Evolutionary conservation across 1,284 basidiomycete genomes (phyloP).

Genomic region (Ustilago loliicola): DNA sequence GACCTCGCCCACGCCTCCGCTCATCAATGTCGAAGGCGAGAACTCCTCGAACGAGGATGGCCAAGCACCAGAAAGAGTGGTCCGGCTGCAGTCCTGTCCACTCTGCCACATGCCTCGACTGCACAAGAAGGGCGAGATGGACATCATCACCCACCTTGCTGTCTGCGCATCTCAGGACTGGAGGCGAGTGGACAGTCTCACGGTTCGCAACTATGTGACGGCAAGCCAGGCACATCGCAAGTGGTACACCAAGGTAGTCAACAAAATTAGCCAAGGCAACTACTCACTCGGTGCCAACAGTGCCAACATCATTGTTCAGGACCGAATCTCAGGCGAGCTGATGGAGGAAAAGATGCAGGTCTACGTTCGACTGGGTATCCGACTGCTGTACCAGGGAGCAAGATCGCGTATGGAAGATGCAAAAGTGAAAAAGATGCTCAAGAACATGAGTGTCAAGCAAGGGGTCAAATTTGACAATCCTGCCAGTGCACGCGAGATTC

Average conservation of each 20-base stretch:
- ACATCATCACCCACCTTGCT: slow-evolving; percentile 88
- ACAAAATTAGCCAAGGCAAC: slow-evolving; percentile 80
- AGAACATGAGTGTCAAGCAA: slow-evolving; percentile 92
- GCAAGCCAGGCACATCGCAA: slow-evolving; percentile 95
- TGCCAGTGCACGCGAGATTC: slow-evolving; percentile 85
- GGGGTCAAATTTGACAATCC: slow-evolving; percentile 92
- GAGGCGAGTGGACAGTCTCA: slow-evolving; percentile 79
- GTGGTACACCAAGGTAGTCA: slow-evolving; percentile 91
- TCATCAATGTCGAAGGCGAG: slow-evolving; percentile 33
- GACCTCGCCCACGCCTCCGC: slow-evolving; percentile 28
- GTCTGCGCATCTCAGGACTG: slow-evolving; percentile 92
- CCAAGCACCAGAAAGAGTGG: slow-evolving; percentile 79
- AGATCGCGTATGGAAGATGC: slow-evolving; percentile 90
- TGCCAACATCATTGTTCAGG: slow-evolving; percentile 82
- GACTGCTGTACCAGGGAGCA: slow-evolving; percentile 91
- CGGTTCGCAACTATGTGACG: slow-evolving; percentile 93
- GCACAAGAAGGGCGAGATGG: slow-evolving; percentile 87
- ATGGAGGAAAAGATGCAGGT: slow-evolving; percentile 98
- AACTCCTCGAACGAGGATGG: slow-evolving; percentile 17
- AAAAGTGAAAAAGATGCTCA: slow-evolving; percentile 83
- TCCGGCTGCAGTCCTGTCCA: slow-evolving; percentile 94
- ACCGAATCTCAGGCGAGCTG: slow-evolving; percentile 85
- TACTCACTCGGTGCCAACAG: slow-evolving; percentile 91
- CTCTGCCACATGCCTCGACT: slow-evolving; percentile 89
- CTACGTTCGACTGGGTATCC: slow-evolving; percentile 91